Conservation (phyloP, 2,329 filamentous ascomycete species). For the Diplodia intermedia region DNA sequence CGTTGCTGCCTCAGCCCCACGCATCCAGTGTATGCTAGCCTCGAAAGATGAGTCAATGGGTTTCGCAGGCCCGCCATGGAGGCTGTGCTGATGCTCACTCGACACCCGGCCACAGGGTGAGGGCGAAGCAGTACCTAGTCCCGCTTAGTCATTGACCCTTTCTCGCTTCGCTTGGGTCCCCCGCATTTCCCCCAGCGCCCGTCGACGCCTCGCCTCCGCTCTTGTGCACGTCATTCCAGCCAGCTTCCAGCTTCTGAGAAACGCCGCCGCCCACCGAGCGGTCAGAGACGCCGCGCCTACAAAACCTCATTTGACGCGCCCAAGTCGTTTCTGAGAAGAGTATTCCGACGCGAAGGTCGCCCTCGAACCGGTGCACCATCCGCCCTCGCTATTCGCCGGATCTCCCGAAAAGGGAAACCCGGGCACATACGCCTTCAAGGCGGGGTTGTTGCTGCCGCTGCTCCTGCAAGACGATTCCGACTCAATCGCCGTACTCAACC, state of each 20-base stretch:
- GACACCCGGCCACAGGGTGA: too few species aligned
- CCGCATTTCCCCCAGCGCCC: conserved; percentile 20
- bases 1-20: neutral
- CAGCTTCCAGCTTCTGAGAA: conserved; percentile 10
- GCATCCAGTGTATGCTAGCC: too few species aligned
- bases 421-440: conserved; percentile 21
- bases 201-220: conserved; percentile 2
- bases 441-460: conserved; percentile 24
- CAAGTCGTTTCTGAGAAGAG: conserved; percentile 23
- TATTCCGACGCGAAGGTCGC: conserved; percentile 21
- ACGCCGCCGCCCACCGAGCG: neutral
- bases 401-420: conserved; percentile 29
- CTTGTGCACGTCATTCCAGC: conserved; percentile 17
- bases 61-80: neutral
- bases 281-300: neutral
- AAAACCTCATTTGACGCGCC: neutral
- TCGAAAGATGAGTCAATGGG: too few species aligned
- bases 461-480: conserved; percentile 17
- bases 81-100: neutral
- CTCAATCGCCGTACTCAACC: conserved; percentile 26
- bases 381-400: conserved; percentile 10
- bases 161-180: conserved; percentile 17
- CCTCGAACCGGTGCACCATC: conserved; percentile 21
- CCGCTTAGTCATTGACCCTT: conserved; percentile 7
- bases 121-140: neutral